A percentile compares a stretch with the other conserved stretches of the same genome.
phyloP scores from a whole-genome alignment of 306 rosid genomes.

The Oemleria cerasiformis region DNA sequence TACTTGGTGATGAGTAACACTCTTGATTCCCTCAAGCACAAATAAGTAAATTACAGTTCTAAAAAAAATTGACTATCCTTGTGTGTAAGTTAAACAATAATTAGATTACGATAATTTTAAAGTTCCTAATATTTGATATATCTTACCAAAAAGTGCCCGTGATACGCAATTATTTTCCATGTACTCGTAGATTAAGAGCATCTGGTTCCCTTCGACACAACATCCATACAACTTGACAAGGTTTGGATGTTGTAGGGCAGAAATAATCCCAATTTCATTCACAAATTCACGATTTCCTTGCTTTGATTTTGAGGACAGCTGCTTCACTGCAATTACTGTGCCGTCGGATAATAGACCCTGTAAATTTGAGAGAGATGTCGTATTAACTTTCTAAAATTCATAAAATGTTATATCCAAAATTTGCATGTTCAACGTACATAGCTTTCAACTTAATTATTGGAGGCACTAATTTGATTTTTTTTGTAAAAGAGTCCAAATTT shows the following conservation, averaged over 20 bases:
- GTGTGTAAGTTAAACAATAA: no score
- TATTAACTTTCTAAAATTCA: no score
- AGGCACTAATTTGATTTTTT: background rate
- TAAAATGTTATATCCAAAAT: no score
- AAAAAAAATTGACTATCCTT: no score
- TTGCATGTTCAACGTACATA: no score
- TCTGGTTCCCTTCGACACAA: constrained; percentile 86
- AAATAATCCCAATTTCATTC: constrained; percentile 90
- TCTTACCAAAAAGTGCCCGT: constrained; percentile 81
- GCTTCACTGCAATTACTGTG: constrained; percentile 84
- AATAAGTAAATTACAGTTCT: no score
- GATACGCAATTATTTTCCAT: constrained; percentile 96
- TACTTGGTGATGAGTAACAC: no score
- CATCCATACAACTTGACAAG: constrained; percentile 95
- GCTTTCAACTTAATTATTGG: background rate
- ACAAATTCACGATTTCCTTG: constrained; percentile 97
- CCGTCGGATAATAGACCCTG: constrained; percentile 89
- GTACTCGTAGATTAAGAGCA: constrained; percentile 75
- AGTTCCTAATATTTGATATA: background rate
- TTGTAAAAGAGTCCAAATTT: no score
- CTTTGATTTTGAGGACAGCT: constrained; percentile 85
- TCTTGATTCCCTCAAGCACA: no score
- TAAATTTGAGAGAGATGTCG: constrained; percentile 5
- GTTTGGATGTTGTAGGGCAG: constrained; percentile 89
- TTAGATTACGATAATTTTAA: background rate